Evolutionary conservation across 441 rosid species (phyloP).

Genomic region (Adansonia grandidieri): DNA sequence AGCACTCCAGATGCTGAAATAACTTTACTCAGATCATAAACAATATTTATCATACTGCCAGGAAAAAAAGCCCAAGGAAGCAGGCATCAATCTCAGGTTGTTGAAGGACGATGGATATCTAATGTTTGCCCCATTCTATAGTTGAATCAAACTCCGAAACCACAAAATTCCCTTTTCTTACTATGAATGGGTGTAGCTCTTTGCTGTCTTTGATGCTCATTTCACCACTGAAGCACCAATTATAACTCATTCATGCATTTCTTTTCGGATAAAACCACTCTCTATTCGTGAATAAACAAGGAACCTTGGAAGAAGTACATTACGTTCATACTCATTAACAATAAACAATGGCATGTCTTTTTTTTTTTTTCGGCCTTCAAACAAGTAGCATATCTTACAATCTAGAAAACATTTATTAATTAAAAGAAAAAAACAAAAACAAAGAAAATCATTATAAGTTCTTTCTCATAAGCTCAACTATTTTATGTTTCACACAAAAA

Average conservation of each 20-base stretch:
- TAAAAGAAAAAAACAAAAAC: not conserved
- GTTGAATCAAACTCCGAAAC: not conserved
- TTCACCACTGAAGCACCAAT: not conserved
- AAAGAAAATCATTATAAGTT: not conserved
- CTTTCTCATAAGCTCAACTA: not conserved
- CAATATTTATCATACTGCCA: not conserved
- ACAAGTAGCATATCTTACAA: not conserved
- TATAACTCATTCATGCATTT: not conserved
- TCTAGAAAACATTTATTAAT: not conserved
- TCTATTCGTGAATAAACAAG: not conserved
- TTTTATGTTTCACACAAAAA: not conserved
- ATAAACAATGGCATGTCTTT: not conserved
- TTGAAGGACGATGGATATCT: not conserved
- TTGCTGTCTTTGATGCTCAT: not conserved
- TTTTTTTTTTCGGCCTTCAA: too few species aligned
- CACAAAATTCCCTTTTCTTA: not conserved
- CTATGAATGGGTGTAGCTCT: not conserved
- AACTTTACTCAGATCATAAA: not conserved
- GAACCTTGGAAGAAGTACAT: not conserved
- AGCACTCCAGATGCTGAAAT: not conserved
- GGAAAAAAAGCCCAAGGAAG: not conserved
- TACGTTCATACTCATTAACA: not conserved
- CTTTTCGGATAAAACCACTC: not conserved
- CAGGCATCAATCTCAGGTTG: not conserved
- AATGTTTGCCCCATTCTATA: not conserved